Percentiles rank a stretch among this genome's conserved stretches.
Conservation (phyloP, 2,329 filamentous ascomycete genomes). For the Epichloe uncinata region DNA sequence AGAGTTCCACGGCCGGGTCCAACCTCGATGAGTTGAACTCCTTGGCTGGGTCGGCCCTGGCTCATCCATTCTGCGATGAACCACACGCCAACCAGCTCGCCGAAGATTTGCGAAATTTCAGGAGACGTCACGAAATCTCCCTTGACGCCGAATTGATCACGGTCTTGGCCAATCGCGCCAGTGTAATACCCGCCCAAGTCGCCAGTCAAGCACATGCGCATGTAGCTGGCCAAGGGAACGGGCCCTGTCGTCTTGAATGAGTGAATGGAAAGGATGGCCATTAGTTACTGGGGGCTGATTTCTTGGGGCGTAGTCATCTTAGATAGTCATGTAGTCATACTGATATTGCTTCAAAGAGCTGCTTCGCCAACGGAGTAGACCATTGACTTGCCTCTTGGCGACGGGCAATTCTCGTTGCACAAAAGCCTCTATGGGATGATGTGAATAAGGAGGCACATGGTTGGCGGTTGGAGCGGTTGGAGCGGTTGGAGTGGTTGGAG, state of each 20-base stretch:
- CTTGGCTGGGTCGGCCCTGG: constrained; percentile 60
- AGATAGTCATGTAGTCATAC: constrained; percentile 31
- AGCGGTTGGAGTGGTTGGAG: too few species aligned
- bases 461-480: neutral
- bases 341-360: constrained; percentile 73
- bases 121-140: constrained; percentile 96
- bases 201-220: constrained; percentile 95
- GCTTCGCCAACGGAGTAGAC: constrained; percentile 86
- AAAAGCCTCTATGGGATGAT: neutral
- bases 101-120: constrained; percentile 95
- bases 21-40: constrained; percentile 83
- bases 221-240: constrained; percentile 82
- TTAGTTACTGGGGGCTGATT: neutral
- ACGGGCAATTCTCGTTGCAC: neutral
- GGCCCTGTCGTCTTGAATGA: constrained; percentile 58
- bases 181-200: constrained; percentile 92
- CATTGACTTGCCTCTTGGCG: constrained; percentile 46
- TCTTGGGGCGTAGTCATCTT: neutral
- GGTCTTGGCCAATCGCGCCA: constrained; percentile 48
- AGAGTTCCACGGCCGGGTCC: constrained; percentile 88
- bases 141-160: constrained; percentile 82
- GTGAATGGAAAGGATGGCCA: neutral
- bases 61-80: constrained; percentile 93
- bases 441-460: neutral
- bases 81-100: constrained; percentile 89